Percentiles rank a stretch among this genome's conserved stretches.
phyloP scores from a whole-genome alignment of 2,329 filamentous ascomycete genomes.

The Dryadomyces quercus-mongolicae region DNA sequence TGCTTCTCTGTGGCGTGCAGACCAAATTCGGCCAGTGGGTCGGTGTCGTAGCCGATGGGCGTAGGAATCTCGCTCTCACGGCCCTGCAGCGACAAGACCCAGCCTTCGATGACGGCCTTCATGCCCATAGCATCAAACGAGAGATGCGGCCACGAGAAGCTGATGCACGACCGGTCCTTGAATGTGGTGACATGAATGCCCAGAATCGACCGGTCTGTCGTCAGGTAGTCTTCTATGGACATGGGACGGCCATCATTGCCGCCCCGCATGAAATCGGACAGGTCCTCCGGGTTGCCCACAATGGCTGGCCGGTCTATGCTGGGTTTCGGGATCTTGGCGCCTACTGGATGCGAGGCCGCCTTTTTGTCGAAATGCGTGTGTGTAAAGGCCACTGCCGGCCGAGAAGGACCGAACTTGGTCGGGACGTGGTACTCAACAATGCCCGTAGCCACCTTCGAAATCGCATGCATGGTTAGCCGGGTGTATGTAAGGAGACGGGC shows the following conservation, averaged over 20 bases:
- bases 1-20: background rate
- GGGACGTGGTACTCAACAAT: background rate
- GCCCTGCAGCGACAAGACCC: background rate
- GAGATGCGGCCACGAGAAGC: background rate
- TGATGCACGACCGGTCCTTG: background rate
- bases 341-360: background rate
- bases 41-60: background rate
- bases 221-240: background rate
- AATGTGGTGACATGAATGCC: background rate
- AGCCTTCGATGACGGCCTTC: background rate
- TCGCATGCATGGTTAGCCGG: background rate
- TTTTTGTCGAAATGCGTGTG: background rate
- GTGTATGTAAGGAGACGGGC: background rate
- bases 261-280: background rate
- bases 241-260: background rate
- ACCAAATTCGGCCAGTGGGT: background rate
- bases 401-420: background rate
- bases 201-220: background rate
- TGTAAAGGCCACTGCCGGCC: background rate
- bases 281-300: background rate
- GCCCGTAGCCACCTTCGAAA: background rate
- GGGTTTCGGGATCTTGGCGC: background rate
- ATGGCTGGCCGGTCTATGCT: background rate
- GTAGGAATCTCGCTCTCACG: background rate
- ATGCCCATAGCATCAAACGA: background rate